Base-by-base conservation (phyloP, 129 eudicot genomes). In the Erigeron canadensis region DNA sequence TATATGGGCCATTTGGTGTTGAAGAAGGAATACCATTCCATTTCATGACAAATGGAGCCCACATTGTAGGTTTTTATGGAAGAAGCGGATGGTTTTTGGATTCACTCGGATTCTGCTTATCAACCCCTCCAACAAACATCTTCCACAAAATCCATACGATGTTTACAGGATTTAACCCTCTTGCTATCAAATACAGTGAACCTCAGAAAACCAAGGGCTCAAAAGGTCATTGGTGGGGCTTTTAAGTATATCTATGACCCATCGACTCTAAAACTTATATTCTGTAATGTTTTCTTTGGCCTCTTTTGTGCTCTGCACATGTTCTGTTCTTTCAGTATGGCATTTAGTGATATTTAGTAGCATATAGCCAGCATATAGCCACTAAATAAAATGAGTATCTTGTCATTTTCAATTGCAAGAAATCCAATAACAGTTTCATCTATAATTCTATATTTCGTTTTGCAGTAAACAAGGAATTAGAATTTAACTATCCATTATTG, bases 1-100 rank as follows among this genome's bases (percentile, higher is more conserved):
- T 81, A 3, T 87, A 70, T 50, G 95, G 97, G n/a, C 95, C 97
- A 0, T 90, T 64, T 65, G 95, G 95, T 16, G 83, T 83, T 2
- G 95, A 87, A 72, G 87, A 75, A 66, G 97, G 87, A 41, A 87
- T 84, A 0, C 97, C 87, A 0, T 85, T 90, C 37, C 71, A 63
- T 16, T 83, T 85, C 60, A 69, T 77, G 18, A 65, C 85, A 55
- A 86, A 84, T 37, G 89, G 86, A 39, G 84, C 73, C 16, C 73
- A 54, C 23, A 78, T 86, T 34, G 84, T 89, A 17, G 91, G 96
- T 9, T 81, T 89, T 61, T 81, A 82, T 81, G 96, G 96, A 69
- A 84, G 84, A 47, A 64, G 85, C 59, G 89, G 89, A 2, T 86
- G 91, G 89, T 89, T 74, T 60, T n/a, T 86, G 9, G 89, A 89